A percentile compares a stretch with the other conserved stretches of the same genome.
Conservation (phyloP, 2,329 filamentous ascomycete species). For the Arthrobotrys conoides region DNA sequence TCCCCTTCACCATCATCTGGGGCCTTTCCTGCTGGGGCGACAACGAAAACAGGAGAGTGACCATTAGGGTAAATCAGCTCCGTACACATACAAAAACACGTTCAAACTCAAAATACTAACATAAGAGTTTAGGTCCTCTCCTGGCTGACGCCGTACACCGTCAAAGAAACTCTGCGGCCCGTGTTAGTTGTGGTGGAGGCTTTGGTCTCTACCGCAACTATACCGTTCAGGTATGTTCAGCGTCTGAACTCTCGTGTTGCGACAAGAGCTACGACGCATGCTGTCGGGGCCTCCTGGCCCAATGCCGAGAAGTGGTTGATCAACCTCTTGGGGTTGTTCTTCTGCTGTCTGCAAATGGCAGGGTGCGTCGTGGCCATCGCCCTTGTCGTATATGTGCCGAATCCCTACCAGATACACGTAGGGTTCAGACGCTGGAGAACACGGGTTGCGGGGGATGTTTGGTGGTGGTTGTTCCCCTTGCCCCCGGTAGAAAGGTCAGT, state of each 20-base stretch:
- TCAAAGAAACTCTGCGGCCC: background rate
- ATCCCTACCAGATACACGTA: slow-evolving; percentile 28
- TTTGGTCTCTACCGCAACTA: background rate
- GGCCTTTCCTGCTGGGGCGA: slow-evolving; percentile 43
- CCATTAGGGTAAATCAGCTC: slow-evolving; percentile 30
- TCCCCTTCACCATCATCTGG: slow-evolving; percentile 46
- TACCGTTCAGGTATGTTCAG: slow-evolving; percentile 25
- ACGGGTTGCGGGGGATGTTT: slow-evolving; percentile 9
- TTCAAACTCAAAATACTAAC: background rate
- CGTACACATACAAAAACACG: background rate
- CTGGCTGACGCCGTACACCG: background rate
- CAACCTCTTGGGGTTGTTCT: background rate
- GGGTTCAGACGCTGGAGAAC: slow-evolving; percentile 34
- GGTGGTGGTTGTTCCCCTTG: slow-evolving; percentile 15
- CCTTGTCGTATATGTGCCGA: slow-evolving; percentile 30
- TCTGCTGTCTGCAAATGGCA: background rate
- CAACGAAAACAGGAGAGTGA: slow-evolving; percentile 29
- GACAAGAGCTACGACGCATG: slow-evolving; percentile 7
- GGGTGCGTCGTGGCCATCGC: slow-evolving; percentile 10
- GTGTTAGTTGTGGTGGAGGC: slow-evolving; percentile 17
- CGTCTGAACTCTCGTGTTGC: slow-evolving; percentile 19
- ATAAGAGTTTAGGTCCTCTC: slow-evolving; percentile 26
- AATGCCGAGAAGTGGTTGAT: background rate
- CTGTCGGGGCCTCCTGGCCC: background rate
- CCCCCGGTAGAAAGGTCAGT: slow-evolving; percentile 21